Evolutionary conservation across 2,329 filamentous ascomycete genomes (phyloP).

Genomic region (Clonostachys byssicola): DNA sequence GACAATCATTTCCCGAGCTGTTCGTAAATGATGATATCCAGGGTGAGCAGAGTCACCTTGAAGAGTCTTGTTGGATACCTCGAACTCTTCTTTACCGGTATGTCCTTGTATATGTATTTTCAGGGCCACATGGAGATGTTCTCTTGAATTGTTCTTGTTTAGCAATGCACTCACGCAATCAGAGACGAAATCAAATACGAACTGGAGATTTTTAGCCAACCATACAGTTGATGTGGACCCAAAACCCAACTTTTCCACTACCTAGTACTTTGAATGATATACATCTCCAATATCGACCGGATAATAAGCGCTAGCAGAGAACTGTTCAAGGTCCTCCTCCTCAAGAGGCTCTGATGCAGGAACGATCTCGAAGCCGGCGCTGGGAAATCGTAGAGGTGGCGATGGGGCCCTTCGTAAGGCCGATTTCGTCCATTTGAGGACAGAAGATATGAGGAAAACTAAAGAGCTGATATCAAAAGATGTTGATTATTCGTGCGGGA

Average conservation of each 20-base stretch:
- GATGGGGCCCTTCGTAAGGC: too few species aligned
- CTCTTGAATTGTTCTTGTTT: neutral
- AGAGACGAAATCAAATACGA: neutral
- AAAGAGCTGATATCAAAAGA: too few species aligned
- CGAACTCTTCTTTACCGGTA: slow-evolving; percentile 8
- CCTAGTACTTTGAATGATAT: slow-evolving; percentile 29
- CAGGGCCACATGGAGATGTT: slow-evolving; percentile 1
- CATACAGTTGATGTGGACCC: slow-evolving; percentile 36
- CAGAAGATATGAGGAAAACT: too few species aligned
- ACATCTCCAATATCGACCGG: slow-evolving; percentile 30
- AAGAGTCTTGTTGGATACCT: slow-evolving; percentile 7
- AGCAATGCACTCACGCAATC: too few species aligned
- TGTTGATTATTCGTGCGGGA: too few species aligned
- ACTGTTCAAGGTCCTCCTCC: slow-evolving; percentile 11
- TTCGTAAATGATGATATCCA: slow-evolving; percentile 19
- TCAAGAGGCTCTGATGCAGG: slow-evolving; percentile 5
- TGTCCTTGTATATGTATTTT: slow-evolving; percentile 10
- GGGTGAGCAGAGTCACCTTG: slow-evolving; percentile 14
- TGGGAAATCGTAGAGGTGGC: slow-evolving; percentile 3
- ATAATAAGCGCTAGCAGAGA: slow-evolving; percentile 11
- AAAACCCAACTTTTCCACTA: slow-evolving; percentile 33
- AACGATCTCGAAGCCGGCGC: slow-evolving; percentile 5
- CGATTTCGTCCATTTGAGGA: too few species aligned
- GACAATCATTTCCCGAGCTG: slow-evolving; percentile 19
- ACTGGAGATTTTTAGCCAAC: slow-evolving; percentile 20